Evolutionary conservation across 805 yeast genomes (phyloP).

Genomic region (Lipomyces spencermartinsiae): DNA sequence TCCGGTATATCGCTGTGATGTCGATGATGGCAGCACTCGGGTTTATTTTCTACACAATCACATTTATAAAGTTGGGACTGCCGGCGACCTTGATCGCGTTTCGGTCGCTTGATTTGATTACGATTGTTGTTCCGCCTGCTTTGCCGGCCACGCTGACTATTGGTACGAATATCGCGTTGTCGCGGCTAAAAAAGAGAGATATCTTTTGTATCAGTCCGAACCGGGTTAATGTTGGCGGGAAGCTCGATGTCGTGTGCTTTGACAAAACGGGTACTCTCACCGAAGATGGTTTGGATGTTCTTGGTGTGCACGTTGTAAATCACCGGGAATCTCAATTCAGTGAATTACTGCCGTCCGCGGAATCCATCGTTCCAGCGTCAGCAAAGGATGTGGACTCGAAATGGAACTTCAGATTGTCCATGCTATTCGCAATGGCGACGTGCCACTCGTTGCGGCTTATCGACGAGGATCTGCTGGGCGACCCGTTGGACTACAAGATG

Average conservation of each 20-base stretch:
- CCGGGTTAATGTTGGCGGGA: conserved; percentile 94
- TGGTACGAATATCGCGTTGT: conserved; percentile 91
- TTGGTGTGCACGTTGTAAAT: conserved; percentile 59
- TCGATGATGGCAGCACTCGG: conserved; percentile 82
- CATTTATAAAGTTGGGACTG: conserved; percentile 78
- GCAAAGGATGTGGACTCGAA: conserved; percentile 11
- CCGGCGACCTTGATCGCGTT: conserved; percentile 72
- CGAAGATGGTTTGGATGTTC: conserved; percentile 92
- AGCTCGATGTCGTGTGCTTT: conserved; percentile 85
- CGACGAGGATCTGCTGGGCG: conserved; percentile 85
- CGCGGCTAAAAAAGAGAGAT: conserved; percentile 68
- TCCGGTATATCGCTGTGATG: conserved; percentile 96
- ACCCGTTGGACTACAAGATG: conserved; percentile 93
- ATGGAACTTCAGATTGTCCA: conserved; percentile 39
- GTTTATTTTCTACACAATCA: conserved; percentile 79
- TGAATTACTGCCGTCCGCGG: conserved; percentile 16
- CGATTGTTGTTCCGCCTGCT: conserved; percentile 98
- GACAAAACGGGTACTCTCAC: conserved; percentile 98
- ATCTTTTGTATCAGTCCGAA: conserved; percentile 94
- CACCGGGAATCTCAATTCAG: conserved; percentile 20
- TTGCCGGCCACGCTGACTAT: conserved; percentile 96
- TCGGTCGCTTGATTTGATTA: conserved; percentile 90
- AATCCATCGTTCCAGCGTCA: conserved; percentile 21
- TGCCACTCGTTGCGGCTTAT: conserved; percentile 88
- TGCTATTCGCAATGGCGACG: conserved; percentile 63